Percentiles rank a stretch among this genome's conserved stretches.
Evolutionary conservation across 768 basidiomycete species (phyloP).

Genomic region (Suillus cothurnatus): DNA sequence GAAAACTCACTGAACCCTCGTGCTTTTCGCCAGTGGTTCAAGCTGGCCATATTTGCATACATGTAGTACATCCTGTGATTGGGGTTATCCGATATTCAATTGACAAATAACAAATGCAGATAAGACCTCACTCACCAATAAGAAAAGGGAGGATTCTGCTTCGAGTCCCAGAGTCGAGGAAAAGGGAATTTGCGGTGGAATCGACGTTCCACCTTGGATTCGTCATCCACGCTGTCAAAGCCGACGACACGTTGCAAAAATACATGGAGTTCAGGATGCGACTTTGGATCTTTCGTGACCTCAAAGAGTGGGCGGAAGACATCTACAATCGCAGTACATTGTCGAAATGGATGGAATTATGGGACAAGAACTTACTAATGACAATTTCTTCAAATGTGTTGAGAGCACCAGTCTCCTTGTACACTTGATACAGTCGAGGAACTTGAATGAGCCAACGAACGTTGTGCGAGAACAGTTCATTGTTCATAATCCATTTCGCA

Average conservation of each 20-base stretch:
- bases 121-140: slow-evolving; percentile 70
- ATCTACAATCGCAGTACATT: slow-evolving; percentile 49
- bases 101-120: background rate
- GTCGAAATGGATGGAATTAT: background rate
- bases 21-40: slow-evolving; percentile 88
- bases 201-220: slow-evolving; percentile 89
- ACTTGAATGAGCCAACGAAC: slow-evolving; percentile 98
- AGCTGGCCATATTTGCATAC: slow-evolving; percentile 93
- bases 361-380: slow-evolving; percentile 59
- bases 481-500: slow-evolving; percentile 93
- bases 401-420: slow-evolving; percentile 85
- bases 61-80: slow-evolving; percentile 88
- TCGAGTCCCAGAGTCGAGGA: slow-evolving; percentile 86
- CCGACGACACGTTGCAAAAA: slow-evolving; percentile 95
- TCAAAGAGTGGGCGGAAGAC: slow-evolving; percentile 94
- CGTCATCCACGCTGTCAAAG: slow-evolving; percentile 99
- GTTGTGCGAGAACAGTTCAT: slow-evolving; percentile 95
- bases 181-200: slow-evolving; percentile 94
- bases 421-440: slow-evolving; percentile 93
- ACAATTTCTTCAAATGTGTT: slow-evolving; percentile 91
- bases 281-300: slow-evolving; percentile 87
- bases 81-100: slow-evolving; percentile 7
- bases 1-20: slow-evolving; percentile 85
- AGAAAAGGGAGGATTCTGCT: slow-evolving; percentile 90
- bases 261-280: slow-evolving; percentile 92